These are phyloP conservation scores for Dactylis glomerata DNA, from an alignment of 176 grass and related monocot genomes.

Conservation along the genomic window DNA sequence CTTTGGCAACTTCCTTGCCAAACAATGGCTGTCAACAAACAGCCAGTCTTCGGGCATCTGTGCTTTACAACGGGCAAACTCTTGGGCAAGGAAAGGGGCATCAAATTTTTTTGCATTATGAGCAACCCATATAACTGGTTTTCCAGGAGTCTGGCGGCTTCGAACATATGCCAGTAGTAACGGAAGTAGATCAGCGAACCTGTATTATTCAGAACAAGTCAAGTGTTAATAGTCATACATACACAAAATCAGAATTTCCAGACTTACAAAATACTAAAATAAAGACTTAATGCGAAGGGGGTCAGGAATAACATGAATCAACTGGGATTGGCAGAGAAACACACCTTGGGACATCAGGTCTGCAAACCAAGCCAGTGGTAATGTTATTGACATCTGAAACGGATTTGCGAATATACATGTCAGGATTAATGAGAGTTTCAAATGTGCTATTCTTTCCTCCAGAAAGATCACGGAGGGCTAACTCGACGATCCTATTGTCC, in stretches of 20 bases:
- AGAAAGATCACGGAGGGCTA: constrained; percentile 64
- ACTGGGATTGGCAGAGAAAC: background rate
- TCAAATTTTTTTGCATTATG: constrained; percentile 66
- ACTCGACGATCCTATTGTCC: constrained; percentile 60
- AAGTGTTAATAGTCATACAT: background rate
- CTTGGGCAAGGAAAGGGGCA: constrained; percentile 54
- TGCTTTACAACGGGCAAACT: constrained; percentile 58
- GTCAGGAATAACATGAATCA: background rate
- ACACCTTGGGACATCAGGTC: constrained; percentile 64
- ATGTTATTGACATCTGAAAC: constrained; percentile 22
- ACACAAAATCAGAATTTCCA: background rate
- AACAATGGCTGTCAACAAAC: constrained; percentile 51
- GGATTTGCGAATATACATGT: background rate
- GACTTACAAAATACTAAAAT: background rate
- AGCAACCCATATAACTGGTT: constrained; percentile 76
- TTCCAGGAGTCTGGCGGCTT: constrained; percentile 59
- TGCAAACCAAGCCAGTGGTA: constrained; percentile 53
- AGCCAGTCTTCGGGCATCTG: constrained; percentile 65
- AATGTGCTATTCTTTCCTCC: constrained; percentile 89
- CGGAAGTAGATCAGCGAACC: constrained; percentile 69
- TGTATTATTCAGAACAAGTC: constrained; percentile 28
- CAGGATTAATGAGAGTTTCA: constrained; percentile 74
- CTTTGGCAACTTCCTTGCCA: constrained; percentile 53
- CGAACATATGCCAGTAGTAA: constrained; percentile 55
- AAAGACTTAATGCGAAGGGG: background rate